Conservation (phyloP, 1,139 yeast genomes). For the Magnusiomyces fungicola region DNA sequence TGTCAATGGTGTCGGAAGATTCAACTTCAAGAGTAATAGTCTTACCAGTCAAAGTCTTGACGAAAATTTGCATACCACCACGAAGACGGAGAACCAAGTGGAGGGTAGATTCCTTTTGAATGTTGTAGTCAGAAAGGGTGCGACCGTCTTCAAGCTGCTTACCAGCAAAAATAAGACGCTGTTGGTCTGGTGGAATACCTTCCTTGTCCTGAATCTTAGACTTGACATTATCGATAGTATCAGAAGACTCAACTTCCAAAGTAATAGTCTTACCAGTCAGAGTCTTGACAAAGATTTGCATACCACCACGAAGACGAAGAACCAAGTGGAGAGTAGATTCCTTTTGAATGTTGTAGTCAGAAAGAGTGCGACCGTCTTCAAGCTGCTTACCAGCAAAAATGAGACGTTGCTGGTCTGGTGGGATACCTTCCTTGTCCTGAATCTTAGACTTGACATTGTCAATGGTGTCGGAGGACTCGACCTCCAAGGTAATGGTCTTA, state of each 20-base stretch:
- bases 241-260: constrained; percentile 85
- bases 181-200: constrained; percentile 84
- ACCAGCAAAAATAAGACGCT: constrained; percentile 79
- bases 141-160: constrained; percentile 81
- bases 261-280: constrained; percentile 84
- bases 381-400: constrained; percentile 85
- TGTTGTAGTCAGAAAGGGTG: constrained; percentile 83
- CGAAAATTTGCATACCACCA: constrained; percentile 54
- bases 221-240: constrained; percentile 79
- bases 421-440: constrained; percentile 86
- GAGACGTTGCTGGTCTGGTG: constrained; percentile 84
- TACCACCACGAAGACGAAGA: constrained; percentile 84
- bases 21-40: constrained; percentile 88
- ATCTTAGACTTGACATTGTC: constrained; percentile 86
- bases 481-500: constrained; percentile 72
- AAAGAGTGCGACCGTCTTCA: constrained; percentile 79
- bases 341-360: constrained; percentile 85
- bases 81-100: constrained; percentile 73
- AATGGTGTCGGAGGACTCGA: constrained; percentile 83
- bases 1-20: constrained; percentile 85
- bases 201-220: constrained; percentile 81
- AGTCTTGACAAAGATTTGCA: constrained; percentile 77
- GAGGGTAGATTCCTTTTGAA: constrained; percentile 84
- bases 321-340: constrained; percentile 85
- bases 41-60: constrained; percentile 82